These are phyloP conservation scores for Leccinellum rugosiceps DNA, from an alignment of 768 basidiomycete genomes.

Conservation along the genomic window DNA sequence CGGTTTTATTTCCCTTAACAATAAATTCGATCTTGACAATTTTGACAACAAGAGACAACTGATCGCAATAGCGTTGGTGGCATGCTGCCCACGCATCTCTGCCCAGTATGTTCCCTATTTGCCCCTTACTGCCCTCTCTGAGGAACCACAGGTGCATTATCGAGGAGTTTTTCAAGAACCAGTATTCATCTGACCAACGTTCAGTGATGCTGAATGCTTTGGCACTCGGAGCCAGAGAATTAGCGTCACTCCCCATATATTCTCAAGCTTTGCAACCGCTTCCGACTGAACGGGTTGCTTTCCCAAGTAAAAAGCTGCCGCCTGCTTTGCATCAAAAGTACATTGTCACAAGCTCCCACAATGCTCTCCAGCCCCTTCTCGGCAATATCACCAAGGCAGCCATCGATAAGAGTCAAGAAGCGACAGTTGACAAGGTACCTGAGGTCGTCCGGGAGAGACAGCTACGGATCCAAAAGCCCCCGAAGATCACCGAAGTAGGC, in stretches of 20 bases:
- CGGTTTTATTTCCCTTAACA: constrained; percentile 67
- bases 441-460: constrained; percentile 70
- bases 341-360: constrained; percentile 39
- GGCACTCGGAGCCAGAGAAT: constrained; percentile 81
- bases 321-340: constrained; percentile 68
- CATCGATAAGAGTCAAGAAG: constrained; percentile 58
- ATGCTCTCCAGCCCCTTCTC: constrained; percentile 52
- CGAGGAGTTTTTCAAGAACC: constrained; percentile 92
- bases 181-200: constrained; percentile 86
- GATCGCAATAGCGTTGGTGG: constrained; percentile 74
- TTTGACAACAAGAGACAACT: constrained; percentile 78
- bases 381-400: constrained; percentile 60
- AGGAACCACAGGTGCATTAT: constrained; percentile 59
- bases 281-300: constrained; percentile 40
- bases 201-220: constrained; percentile 83
- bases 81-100: constrained; percentile 71
- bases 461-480: constrained; percentile 56
- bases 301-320: constrained; percentile 83
- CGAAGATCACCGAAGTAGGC: constrained; percentile 44
- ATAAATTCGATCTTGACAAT: constrained; percentile 79
- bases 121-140: background rate
- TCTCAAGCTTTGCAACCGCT: constrained; percentile 32
- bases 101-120: constrained; percentile 62
- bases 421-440: constrained; percentile 53
- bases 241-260: constrained; percentile 49